phyloP scores from a whole-genome alignment of 257 asterid species.

The Leptodermis oblonga region DNA sequence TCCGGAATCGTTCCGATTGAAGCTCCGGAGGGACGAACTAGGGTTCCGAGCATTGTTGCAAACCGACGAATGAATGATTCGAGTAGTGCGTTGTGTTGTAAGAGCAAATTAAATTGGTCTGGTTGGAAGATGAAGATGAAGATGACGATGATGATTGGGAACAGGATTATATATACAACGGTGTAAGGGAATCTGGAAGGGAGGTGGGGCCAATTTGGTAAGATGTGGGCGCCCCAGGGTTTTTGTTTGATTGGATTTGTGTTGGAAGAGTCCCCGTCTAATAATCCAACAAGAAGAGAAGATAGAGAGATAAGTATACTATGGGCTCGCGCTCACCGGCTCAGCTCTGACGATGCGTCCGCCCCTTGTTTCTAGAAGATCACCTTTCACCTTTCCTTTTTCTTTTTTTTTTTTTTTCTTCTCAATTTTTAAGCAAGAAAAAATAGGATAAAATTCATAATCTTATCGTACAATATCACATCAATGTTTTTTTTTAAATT shows the following conservation, averaged over 20 bases:
- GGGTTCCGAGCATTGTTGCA: slow-evolving; percentile 20
- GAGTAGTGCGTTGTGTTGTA: neutral
- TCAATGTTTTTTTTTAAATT: too few relatives aligned
- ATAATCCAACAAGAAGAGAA: neutral
- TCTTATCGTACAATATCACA: too few relatives aligned
- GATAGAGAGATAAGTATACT: neutral
- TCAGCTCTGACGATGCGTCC: slow-evolving; percentile 3
- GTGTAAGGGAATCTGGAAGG: slow-evolving; percentile 7
- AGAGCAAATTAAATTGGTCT: neutral
- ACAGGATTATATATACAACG: neutral
- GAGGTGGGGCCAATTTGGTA: slow-evolving; percentile 8
- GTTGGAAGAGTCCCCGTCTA: too few relatives aligned
- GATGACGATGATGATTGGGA: neutral
- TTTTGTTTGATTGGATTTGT: too few relatives aligned
- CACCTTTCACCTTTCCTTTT: neutral
- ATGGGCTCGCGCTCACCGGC: neutral
- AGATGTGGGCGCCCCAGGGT: slow-evolving; percentile 8
- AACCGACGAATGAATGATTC: neutral
- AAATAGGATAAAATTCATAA: too few relatives aligned
- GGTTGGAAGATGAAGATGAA: neutral
- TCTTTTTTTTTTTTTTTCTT: neutral
- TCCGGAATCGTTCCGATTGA: neutral
- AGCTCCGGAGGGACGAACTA: slow-evolving; percentile 7
- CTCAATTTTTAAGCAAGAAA: too few relatives aligned
- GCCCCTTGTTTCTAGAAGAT: slow-evolving; percentile 1